A percentile compares a stretch with the other conserved stretches of the same genome.
phyloP scores from a whole-genome alignment of 441 rosid species.

The Pelargonium cotyledonis region DNA sequence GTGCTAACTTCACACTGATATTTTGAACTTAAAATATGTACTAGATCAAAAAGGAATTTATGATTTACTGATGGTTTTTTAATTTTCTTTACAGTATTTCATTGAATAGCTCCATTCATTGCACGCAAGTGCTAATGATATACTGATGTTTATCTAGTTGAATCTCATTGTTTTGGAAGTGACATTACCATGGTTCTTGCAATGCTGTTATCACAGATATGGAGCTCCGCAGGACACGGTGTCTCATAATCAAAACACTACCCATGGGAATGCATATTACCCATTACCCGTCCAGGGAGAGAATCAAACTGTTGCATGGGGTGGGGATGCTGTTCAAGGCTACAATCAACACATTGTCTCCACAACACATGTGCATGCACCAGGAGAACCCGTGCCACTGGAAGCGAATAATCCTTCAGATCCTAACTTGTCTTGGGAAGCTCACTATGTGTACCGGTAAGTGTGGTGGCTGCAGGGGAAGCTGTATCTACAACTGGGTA shows the following conservation, averaged over 20 bases:
- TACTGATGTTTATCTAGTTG: not conserved
- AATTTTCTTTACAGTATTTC: too few species aligned
- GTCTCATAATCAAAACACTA: slow-evolving; percentile 10
- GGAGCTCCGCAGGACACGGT: slow-evolving; percentile 20
- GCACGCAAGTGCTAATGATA: not conserved
- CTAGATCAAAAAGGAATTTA: not conserved
- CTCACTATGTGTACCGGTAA: slow-evolving; percentile 1
- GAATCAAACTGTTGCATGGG: slow-evolving; percentile 24
- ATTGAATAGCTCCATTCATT: not conserved
- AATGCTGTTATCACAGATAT: slow-evolving; percentile 26
- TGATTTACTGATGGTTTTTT: not conserved
- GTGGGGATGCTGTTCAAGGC: slow-evolving; percentile 18
- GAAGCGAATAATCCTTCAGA: not conserved
- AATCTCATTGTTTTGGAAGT: not conserved
- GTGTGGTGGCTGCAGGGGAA: not conserved
- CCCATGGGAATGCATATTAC: slow-evolving; percentile 22
- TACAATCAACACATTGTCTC: slow-evolving; percentile 19
- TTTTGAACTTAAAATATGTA: not conserved
- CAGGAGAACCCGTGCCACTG: not conserved
- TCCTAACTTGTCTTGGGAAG: not conserved
- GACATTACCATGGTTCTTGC: slow-evolving; percentile 13
- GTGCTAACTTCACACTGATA: not conserved
- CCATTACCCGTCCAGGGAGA: slow-evolving; percentile 21
- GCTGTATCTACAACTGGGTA: not conserved
- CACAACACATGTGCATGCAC: slow-evolving; percentile 5